Evolutionary conservation across 495 filamentous ascomycete genomes (phyloP), one percentile per base, ranked within the genome.

Genomic region (Parachaetomium inaequale): DNA sequence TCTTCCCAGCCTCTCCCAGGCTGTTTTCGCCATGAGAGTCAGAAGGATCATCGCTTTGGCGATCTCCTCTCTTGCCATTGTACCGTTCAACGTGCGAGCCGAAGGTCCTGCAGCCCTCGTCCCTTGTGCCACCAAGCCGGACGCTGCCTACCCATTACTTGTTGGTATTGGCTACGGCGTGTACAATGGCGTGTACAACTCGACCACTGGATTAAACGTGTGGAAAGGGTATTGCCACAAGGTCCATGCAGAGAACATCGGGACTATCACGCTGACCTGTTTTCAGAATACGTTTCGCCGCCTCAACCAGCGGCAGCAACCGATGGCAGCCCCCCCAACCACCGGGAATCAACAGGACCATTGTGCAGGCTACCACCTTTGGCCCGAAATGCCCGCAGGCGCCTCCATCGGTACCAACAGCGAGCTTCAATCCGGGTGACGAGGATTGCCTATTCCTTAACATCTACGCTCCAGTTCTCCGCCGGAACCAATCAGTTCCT

Each of bases 371-470:
- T n/a, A 40, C n/a, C n/a, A 15, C 19, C 31, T 38, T 38, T 17
- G 32, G 32, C 3, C 52, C 52, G 2, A 40, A 12, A 19, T 55
- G 52, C 28, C 52, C 52, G 4, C 52, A 55, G 52, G 38, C 52
- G 19, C 52, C 15, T 11, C 52, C 52, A 11, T 40, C 15, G 32
- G 32, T 28, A 25, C 19, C 31, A n/a, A 14, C 32, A 15, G 32
- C 8, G 4, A 14, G 5, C 32, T 25, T 34, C 32, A 43, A 3
- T 25, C 55, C 38, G 14, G 55, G 55, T 5, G 17, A 57, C 40
- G 55, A 57, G 38, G 55, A 57, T 21, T 60, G 58, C 23, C 67
- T 79, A 23, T 78, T 74, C 60, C 70, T 79, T 51, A 76, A 77
- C 42, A 70, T 80, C 21, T 80, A 68, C 63, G 70, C 68, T 0